Percentiles rank a stretch among this genome's conserved stretches.
Conservation (phyloP, 495 filamentous ascomycete species). For the Aspergillus leporis region DNA sequence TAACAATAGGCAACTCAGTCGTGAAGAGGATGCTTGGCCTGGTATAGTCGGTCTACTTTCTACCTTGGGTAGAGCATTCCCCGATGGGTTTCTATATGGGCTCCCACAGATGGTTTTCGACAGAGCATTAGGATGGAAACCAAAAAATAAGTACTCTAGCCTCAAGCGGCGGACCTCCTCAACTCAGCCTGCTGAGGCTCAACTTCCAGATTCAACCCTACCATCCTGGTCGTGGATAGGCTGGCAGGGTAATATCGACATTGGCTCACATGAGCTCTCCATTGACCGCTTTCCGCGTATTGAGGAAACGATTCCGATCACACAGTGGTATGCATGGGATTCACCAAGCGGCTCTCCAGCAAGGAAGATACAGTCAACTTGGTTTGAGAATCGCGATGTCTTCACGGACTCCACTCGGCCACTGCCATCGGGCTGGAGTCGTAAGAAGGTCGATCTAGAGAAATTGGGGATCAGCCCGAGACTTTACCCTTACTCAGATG, state of each 20-base stretch:
- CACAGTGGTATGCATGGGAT: slow-evolving; percentile 18
- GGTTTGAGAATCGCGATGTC: slow-evolving; percentile 14
- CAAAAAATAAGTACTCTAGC: neutral
- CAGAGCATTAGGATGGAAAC: slow-evolving; percentile 16
- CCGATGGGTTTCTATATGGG: slow-evolving; percentile 22
- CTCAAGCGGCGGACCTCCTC: neutral
- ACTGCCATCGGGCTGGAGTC: slow-evolving; percentile 21
- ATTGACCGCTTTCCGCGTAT: neutral
- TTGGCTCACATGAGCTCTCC: neutral
- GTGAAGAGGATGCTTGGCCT: slow-evolving; percentile 22
- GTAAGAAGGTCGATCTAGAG: neutral
- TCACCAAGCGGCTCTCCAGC: neutral
- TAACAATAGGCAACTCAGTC: slow-evolving; percentile 17
- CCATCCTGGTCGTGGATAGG: slow-evolving; percentile 33
- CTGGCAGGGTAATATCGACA: slow-evolving; percentile 21
- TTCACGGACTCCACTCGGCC: slow-evolving; percentile 15
- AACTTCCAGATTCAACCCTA: slow-evolving; percentile 8
- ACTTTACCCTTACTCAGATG: neutral
- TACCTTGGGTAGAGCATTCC: slow-evolving; percentile 17
- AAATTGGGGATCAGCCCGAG: neutral
- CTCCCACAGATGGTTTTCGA: slow-evolving; percentile 27
- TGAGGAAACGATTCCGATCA: slow-evolving; percentile 23
- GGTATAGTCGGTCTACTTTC: slow-evolving; percentile 19
- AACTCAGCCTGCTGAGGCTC: slow-evolving; percentile 2
- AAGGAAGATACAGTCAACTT: slow-evolving; percentile 15